Evolutionary conservation across 768 basidiomycete genomes (phyloP), one percentile per base, ranked within the genome.

Genomic region (Goffeauzyma gilvescens): DNA sequence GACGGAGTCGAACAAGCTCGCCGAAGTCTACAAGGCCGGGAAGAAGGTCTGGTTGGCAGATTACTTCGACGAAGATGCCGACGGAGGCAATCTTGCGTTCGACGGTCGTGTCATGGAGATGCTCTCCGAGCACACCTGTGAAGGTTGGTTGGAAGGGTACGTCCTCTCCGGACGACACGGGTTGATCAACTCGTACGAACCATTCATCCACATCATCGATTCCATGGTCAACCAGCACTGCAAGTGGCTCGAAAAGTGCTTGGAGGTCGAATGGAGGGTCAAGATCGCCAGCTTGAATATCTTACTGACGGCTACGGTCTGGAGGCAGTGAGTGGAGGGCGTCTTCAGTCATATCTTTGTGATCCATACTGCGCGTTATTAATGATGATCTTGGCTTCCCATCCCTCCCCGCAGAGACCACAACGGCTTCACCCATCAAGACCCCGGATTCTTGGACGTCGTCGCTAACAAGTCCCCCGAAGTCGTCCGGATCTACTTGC

Each of bases 401-500:
- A 18, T 17, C 14, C 32, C 32, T n/a, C 17, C 15, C 26, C 38
- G 13, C 33, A 35, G 33, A 36, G 46, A 48, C 33, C 46, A 48
- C 30, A 48, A 48, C 31, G 46, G 46, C 20, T 48, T 48, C 41
- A 48, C 46, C 30, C 46, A 48, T 20, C 46, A 48, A 34, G 46
- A 48, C 30, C 46, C 46, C 28, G 46, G 46, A 24, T 48, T 48
- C 46, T 25, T 48, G n/a, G 46, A 48, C 24, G 46, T 48, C 12
- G 34, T 48, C 30, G 38, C 41, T 37, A 48, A 48, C 41, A 48
- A 48, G 36, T 42, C 41, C 17, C 41, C 43, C 37, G 38, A 49
- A 7, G 48, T 51, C 32, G 42, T 45, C 13, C 37, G 51, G 13
- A 46, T 55, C n/a, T 58, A 58, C 55, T 68, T 84, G 17, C 81